These are phyloP conservation scores for Tilletia caries DNA, from an alignment of 1,284 basidiomycete species.

Conservation along the genomic window DNA sequence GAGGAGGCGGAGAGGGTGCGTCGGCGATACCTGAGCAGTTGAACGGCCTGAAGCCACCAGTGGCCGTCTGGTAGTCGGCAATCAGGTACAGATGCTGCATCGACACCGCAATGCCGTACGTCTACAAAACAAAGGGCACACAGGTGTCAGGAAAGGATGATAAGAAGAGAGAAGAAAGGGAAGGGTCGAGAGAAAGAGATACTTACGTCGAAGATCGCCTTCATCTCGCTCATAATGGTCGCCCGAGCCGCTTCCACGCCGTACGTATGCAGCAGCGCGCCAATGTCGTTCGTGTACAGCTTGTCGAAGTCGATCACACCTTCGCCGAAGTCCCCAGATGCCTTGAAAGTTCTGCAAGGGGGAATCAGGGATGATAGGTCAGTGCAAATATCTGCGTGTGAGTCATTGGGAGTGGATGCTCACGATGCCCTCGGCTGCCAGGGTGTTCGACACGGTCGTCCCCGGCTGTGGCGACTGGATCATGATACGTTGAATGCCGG, in stretches of 20 bases:
- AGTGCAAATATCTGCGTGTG: too few species aligned
- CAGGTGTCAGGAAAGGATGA: background rate
- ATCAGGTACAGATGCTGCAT: constrained; percentile 92
- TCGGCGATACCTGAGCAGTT: constrained; percentile 90
- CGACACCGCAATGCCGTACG: constrained; percentile 95
- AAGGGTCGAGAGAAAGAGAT: too few species aligned
- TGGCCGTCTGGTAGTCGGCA: constrained; percentile 97
- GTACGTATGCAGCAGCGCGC: constrained; percentile 84
- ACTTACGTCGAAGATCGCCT: constrained; percentile 70
- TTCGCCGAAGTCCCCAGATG: constrained; percentile 80
- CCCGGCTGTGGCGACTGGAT: constrained; percentile 43
- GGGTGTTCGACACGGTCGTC: constrained; percentile 26
- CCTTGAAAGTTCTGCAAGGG: constrained; percentile 68
- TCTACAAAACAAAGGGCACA: constrained; percentile 56
- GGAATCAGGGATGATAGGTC: too few species aligned
- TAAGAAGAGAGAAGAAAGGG: too few species aligned
- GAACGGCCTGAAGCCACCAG: constrained; percentile 95
- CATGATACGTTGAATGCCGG: constrained; percentile 44
- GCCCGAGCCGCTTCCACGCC: constrained; percentile 57
- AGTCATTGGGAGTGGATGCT: background rate
- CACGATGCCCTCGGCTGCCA: constrained; percentile 50
- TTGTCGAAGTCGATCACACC: constrained; percentile 76
- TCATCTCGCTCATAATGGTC: constrained; percentile 68
- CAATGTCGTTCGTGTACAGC: constrained; percentile 93
- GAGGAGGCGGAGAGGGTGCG: constrained; percentile 83